Evolutionary conservation across 2,329 filamentous ascomycete genomes (phyloP).

Genomic region (Tolypocladium paradoxum): DNA sequence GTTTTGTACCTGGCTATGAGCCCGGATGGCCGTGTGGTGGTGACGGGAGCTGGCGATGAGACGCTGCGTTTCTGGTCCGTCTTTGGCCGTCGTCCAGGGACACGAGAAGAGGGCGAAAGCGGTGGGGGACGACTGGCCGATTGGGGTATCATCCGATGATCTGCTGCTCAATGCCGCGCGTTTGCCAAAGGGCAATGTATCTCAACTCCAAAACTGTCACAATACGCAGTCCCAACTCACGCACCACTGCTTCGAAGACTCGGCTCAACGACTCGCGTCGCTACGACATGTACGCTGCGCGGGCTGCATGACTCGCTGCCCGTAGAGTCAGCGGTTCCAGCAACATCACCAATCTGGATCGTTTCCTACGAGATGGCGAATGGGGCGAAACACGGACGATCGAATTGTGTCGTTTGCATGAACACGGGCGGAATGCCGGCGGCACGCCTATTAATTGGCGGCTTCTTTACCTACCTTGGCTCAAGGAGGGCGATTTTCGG

Average conservation of each 20-base stretch:
- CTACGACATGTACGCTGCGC: neutral
- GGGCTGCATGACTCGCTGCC: neutral
- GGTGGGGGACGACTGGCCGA: constrained; percentile 55
- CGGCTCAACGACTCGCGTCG: neutral
- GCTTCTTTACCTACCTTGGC: neutral
- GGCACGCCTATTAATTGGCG: neutral
- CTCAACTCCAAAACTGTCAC: neutral
- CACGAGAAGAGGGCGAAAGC: constrained; percentile 55
- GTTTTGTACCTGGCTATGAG: constrained; percentile 97
- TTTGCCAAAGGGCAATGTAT: neutral
- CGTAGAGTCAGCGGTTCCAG: neutral
- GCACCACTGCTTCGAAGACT: neutral
- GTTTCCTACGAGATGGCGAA: neutral
- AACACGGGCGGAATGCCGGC: neutral
- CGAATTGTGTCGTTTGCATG: neutral
- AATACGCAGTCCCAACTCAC: neutral
- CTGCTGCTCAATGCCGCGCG: constrained; percentile 6
- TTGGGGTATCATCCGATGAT: constrained; percentile 70
- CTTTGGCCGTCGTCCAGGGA: constrained; percentile 72
- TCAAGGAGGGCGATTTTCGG: neutral
- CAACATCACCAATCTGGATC: neutral
- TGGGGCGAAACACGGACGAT: neutral
- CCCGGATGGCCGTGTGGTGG: constrained; percentile 84
- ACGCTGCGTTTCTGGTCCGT: constrained; percentile 95
- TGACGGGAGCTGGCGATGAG: constrained; percentile 93